Conservation (phyloP, 2,329 filamentous ascomycete species). For the Fusarium annulatum region DNA sequence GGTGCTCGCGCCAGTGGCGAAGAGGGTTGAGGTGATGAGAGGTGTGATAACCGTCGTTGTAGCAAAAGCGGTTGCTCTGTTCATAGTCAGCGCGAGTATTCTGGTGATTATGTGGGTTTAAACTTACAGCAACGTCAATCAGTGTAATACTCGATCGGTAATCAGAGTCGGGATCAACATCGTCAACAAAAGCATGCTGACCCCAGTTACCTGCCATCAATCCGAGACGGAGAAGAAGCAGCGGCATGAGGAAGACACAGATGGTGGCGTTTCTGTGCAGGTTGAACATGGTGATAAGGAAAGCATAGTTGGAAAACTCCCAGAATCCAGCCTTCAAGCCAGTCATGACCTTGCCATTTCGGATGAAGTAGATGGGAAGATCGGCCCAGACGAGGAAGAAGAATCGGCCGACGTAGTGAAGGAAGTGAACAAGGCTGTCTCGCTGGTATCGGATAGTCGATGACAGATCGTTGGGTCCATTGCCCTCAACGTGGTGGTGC, state of each 20-base stretch:
- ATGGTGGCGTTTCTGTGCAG: slow-evolving; percentile 67
- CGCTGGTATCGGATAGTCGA: slow-evolving; percentile 82
- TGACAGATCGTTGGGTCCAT: slow-evolving; percentile 80
- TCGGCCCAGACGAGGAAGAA: slow-evolving; percentile 80
- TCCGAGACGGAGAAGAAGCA: slow-evolving; percentile 73
- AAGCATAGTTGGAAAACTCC: slow-evolving; percentile 71
- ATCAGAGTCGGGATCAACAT: slow-evolving; percentile 79
- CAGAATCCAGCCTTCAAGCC: slow-evolving; percentile 69
- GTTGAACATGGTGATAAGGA: slow-evolving; percentile 58
- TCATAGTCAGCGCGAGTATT: not conserved
- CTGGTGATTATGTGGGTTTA: no score
- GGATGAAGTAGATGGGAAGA: slow-evolving; percentile 77
- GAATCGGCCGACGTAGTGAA: slow-evolving; percentile 80
- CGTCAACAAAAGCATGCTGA: slow-evolving; percentile 84
- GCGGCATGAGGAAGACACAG: slow-evolving; percentile 74
- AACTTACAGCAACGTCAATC: slow-evolving; percentile 78
- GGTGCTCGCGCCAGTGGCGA: slow-evolving; percentile 85
- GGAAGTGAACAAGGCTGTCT: slow-evolving; percentile 73
- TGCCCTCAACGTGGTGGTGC: slow-evolving; percentile 85
- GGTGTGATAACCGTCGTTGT: slow-evolving; percentile 86
- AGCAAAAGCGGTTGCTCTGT: slow-evolving; percentile 83
- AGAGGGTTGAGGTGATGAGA: slow-evolving; percentile 83
- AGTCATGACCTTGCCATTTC: slow-evolving; percentile 66
- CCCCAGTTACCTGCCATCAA: slow-evolving; percentile 89
- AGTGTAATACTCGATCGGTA: slow-evolving; percentile 83